These are phyloP conservation scores for Geosmithia morbida DNA, from an alignment of 2,329 filamentous ascomycete genomes.

Conservation along the genomic window DNA sequence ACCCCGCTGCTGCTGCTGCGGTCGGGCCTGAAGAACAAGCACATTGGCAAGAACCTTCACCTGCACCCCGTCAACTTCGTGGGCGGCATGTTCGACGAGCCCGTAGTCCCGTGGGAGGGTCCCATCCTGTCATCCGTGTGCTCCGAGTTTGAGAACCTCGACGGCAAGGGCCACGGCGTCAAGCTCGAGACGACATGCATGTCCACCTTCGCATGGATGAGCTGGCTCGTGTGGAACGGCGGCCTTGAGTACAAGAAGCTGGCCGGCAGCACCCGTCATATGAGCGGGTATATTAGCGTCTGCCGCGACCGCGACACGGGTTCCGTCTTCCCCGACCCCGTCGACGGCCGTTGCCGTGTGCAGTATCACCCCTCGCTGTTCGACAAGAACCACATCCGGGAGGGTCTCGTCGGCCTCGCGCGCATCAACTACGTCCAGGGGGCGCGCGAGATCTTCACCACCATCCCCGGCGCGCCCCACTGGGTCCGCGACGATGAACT, in stretches of 20 bases:
- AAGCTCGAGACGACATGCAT: slow-evolving; percentile 2
- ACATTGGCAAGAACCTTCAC: slow-evolving; percentile 1
- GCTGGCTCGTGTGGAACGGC: slow-evolving; percentile 1
- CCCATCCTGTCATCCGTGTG: slow-evolving; percentile 1
- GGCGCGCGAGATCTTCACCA: slow-evolving; percentile 56
- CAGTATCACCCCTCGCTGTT: slow-evolving; percentile 50
- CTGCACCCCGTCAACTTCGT: slow-evolving; percentile 1
- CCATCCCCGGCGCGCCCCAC: slow-evolving; percentile 40
- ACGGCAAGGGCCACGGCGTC: slow-evolving; percentile 1
- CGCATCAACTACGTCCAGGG: slow-evolving; percentile 61
- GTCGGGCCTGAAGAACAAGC: background rate
- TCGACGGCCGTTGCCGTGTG: background rate
- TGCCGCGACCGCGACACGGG: background rate
- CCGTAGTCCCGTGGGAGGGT: background rate
- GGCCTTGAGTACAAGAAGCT: slow-evolving; percentile 1
- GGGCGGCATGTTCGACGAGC: background rate
- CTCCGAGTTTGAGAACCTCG: slow-evolving; percentile 2
- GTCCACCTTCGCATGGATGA: background rate
- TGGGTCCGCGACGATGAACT: slow-evolving; percentile 33
- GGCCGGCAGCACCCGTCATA: background rate
- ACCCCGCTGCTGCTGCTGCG: slow-evolving; percentile 1
- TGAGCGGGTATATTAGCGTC: background rate
- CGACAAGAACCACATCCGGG: slow-evolving; percentile 51
- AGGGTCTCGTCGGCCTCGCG: slow-evolving; percentile 51
- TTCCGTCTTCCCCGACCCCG: background rate